Evolutionary conservation across 176 grass and related monocot species (phyloP).

Genomic region (Calamus simplicifolius): DNA sequence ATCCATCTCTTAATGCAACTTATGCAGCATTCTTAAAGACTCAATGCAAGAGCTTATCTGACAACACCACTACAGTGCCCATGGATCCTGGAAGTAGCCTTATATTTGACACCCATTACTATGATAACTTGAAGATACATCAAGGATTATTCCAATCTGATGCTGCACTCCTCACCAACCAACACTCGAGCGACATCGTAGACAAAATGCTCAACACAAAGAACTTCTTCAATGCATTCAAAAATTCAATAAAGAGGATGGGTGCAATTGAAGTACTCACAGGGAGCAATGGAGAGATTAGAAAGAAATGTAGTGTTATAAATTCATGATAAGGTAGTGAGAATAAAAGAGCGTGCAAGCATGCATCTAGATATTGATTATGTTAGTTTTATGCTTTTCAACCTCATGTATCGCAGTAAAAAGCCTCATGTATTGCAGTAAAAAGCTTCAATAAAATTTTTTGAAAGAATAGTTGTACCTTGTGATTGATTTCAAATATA

Average conservation of each 20-base stretch:
- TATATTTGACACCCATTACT: slow-evolving; percentile 25
- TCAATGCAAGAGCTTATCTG: slow-evolving; percentile 10
- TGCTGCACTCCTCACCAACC: slow-evolving; percentile 13
- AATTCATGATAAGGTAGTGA: slow-evolving; percentile 2
- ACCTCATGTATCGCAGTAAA: too few species aligned
- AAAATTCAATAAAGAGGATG: slow-evolving; percentile 29
- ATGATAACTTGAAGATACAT: slow-evolving; percentile 9
- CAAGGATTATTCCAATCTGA: slow-evolving; percentile 23
- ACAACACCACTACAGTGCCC: slow-evolving; percentile 20
- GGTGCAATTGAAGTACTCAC: slow-evolving; percentile 11
- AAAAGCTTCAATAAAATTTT: too few species aligned
- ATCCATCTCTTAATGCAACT: slow-evolving; percentile 1
- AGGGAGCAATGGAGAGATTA: slow-evolving; percentile 7
- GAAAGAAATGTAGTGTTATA: slow-evolving; percentile 25
- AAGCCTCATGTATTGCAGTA: too few species aligned
- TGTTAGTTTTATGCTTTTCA: too few species aligned
- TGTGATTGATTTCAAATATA: too few species aligned
- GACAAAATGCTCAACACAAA: slow-evolving; percentile 4
- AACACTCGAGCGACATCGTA: slow-evolving; percentile 3
- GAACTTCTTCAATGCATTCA: slow-evolving; percentile 23
- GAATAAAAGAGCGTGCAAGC: too few species aligned
- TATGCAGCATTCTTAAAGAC: slow-evolving; percentile 6
- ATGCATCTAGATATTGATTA: too few species aligned
- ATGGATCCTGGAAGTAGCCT: slow-evolving; percentile 20
- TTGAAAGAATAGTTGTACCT: too few species aligned